These are phyloP conservation scores for Yamadazyma nakazawae DNA, from an alignment of 805 yeast species.

Conservation along the genomic window DNA sequence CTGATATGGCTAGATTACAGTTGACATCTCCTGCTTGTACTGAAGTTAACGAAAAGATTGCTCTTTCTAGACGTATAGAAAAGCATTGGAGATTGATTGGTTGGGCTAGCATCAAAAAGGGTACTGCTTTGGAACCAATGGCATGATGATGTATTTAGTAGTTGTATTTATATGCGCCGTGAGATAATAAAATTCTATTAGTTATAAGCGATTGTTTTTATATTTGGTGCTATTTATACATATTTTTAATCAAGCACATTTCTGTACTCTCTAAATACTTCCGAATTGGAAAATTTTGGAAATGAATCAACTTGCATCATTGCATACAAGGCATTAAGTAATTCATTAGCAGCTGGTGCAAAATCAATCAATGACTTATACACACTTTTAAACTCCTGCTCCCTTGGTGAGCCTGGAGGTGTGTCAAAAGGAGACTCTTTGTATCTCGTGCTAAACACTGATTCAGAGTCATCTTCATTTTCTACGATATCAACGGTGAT, in stretches of 20 bases:
- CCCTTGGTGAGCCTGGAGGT: slow-evolving; percentile 13
- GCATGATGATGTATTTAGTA: slow-evolving; percentile 30
- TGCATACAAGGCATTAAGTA: slow-evolving; percentile 47
- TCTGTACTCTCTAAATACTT: slow-evolving; percentile 7
- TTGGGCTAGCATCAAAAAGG: slow-evolving; percentile 98
- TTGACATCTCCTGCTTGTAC: slow-evolving; percentile 99
- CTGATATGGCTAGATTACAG: slow-evolving; percentile 98
- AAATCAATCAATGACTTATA: slow-evolving; percentile 15
- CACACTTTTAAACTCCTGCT: slow-evolving; percentile 7
- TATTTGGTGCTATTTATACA: neutral
- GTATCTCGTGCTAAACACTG: slow-evolving; percentile 5
- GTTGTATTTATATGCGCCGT: neutral
- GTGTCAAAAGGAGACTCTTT: neutral
- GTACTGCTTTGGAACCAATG: slow-evolving; percentile 81
- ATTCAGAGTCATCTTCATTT: slow-evolving; percentile 1
- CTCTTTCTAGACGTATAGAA: slow-evolving; percentile 97
- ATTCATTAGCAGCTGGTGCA: slow-evolving; percentile 42
- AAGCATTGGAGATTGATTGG: slow-evolving; percentile 99
- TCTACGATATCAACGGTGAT: neutral
- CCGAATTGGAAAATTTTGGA: slow-evolving; percentile 53
- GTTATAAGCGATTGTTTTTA: neutral
- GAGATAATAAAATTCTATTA: neutral
- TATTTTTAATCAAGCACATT: neutral
- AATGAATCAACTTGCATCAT: slow-evolving; percentile 73
- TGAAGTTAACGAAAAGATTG: slow-evolving; percentile 96